phyloP scores from a whole-genome alignment of 169 alveolate genomes.

The Plasmodium yoelii region DNA sequence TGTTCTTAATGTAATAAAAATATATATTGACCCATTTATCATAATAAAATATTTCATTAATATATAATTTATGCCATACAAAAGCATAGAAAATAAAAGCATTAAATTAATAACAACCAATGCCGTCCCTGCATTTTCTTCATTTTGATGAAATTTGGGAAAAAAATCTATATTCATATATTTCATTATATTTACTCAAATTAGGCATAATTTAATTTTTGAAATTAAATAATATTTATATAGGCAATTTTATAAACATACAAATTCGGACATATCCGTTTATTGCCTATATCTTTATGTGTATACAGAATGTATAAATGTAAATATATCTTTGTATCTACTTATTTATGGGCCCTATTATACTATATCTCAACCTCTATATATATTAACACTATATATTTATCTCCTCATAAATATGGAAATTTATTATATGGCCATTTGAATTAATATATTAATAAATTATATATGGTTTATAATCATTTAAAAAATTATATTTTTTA shows the following conservation, averaged over 20 bases:
- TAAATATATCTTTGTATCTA: background rate
- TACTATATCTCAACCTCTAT: too few relatives aligned
- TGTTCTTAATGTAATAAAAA: conserved; percentile 55
- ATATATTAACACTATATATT: too few relatives aligned
- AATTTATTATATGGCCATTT: too few relatives aligned
- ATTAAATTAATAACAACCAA: conserved; percentile 25
- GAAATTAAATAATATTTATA: too few relatives aligned
- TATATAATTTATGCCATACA: conserved; percentile 68
- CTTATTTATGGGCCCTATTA: background rate
- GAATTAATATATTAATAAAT: too few relatives aligned
- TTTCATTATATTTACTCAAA: conserved; percentile 19
- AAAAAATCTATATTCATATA: background rate
- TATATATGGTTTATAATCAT: too few relatives aligned
- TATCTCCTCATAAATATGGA: too few relatives aligned
- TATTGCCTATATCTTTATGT: background rate
- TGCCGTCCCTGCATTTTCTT: conserved; percentile 1
- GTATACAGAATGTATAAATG: background rate
- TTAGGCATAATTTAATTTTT: conserved; percentile 8
- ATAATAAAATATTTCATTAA: conserved; percentile 66
- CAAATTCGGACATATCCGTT: too few relatives aligned
- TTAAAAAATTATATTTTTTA: too few relatives aligned
- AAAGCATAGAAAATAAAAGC: conserved; percentile 55
- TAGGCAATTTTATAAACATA: too few relatives aligned
- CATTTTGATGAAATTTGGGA: background rate
- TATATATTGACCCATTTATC: conserved; percentile 60